These are phyloP conservation scores for Solanum chacoense DNA, from an alignment of 305 asterid genomes.

Conservation along the genomic window DNA sequence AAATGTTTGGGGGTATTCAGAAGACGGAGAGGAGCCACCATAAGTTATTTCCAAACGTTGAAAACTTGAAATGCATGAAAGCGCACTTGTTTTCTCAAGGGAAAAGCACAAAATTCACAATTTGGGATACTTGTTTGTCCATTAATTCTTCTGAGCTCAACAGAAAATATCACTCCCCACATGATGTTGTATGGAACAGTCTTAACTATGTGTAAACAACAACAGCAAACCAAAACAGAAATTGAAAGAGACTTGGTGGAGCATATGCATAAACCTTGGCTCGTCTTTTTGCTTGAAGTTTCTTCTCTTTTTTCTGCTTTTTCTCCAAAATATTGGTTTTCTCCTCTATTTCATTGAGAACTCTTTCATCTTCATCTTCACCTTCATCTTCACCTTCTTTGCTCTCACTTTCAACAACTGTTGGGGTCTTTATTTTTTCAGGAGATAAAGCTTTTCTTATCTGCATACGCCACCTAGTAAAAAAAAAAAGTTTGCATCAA, in stretches of 20 bases:
- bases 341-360: slow-evolving; percentile 87
- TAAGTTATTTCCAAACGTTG: background rate
- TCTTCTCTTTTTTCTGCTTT: slow-evolving; percentile 70
- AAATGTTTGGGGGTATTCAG: background rate
- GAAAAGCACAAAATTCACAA: background rate
- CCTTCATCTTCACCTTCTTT: slow-evolving; percentile 40
- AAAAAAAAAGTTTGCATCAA: background rate
- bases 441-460: slow-evolving; percentile 82
- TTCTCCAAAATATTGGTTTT: slow-evolving; percentile 64
- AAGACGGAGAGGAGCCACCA: background rate
- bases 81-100: background rate
- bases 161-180: background rate
- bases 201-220: background rate
- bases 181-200: background rate
- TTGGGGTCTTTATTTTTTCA: slow-evolving; percentile 34
- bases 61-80: background rate
- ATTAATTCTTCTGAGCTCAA: background rate
- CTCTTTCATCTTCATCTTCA: slow-evolving; percentile 66
- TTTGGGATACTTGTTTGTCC: background rate
- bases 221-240: background rate
- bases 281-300: slow-evolving; percentile 51
- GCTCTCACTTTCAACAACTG: slow-evolving; percentile 29
- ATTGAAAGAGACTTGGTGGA: background rate
- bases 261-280: slow-evolving; percentile 46
- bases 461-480: slow-evolving; percentile 75